phyloP scores from a whole-genome alignment of 129 eudicot genomes.

The Rutidosis leptorrhynchoides region DNA sequence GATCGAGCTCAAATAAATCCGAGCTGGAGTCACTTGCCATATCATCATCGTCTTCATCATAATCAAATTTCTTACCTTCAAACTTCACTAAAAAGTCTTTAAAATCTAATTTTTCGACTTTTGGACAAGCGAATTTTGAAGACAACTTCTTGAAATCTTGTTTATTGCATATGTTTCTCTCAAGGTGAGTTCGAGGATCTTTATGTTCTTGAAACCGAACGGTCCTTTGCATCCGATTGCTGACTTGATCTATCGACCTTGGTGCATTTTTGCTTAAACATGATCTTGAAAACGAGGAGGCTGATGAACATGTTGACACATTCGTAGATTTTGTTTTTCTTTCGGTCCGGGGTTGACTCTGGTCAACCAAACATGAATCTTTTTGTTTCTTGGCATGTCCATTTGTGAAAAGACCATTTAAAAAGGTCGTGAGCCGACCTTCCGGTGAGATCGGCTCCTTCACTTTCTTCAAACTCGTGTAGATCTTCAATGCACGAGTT shows the following conservation, averaged over 20 bases:
- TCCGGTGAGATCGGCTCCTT: slow-evolving; percentile 90
- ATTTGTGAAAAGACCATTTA: slow-evolving; percentile 51
- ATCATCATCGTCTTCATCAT: slow-evolving; percentile 41
- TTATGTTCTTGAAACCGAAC: slow-evolving; percentile 62
- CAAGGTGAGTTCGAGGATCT: slow-evolving; percentile 37
- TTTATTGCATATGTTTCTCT: slow-evolving; percentile 25
- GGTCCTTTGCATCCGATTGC: slow-evolving; percentile 38
- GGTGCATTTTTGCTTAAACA: slow-evolving; percentile 62
- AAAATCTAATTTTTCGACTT: slow-evolving; percentile 1
- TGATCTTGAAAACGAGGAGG: slow-evolving; percentile 66
- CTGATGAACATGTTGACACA: slow-evolving; percentile 56
- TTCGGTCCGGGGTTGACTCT: slow-evolving; percentile 9
- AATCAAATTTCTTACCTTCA: slow-evolving; percentile 12
- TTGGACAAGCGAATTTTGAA: slow-evolving; percentile 14
- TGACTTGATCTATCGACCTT: slow-evolving; percentile 40
- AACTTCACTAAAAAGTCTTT: background rate
- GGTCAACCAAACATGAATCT: slow-evolving; percentile 24
- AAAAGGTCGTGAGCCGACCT: slow-evolving; percentile 51
- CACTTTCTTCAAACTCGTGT: slow-evolving; percentile 62
- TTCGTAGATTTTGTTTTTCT: slow-evolving; percentile 34
- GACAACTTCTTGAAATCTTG: slow-evolving; percentile 15
- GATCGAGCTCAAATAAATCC: slow-evolving; percentile 77
- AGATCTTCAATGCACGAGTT: slow-evolving; percentile 53
- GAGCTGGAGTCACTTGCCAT: slow-evolving; percentile 65
- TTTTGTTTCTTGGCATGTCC: slow-evolving; percentile 41